A percentile compares a stretch with the other conserved stretches of the same genome.
phyloP scores from a whole-genome alignment of 768 basidiomycete species.

The Mycena maculata region DNA sequence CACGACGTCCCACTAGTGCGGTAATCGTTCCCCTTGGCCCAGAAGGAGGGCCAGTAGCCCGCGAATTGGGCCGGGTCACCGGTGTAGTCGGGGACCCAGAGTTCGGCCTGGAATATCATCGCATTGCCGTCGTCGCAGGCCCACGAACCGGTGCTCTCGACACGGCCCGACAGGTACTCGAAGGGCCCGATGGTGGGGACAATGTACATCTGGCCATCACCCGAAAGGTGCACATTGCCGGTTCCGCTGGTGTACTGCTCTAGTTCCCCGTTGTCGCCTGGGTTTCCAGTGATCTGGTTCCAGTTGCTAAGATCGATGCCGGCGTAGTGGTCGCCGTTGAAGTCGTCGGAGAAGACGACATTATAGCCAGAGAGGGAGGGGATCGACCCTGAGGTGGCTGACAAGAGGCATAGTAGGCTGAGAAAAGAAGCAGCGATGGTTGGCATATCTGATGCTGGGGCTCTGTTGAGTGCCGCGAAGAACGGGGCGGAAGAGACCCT shows the following conservation, averaged over 20 bases:
- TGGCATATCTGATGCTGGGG: no score
- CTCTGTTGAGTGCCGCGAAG: no score
- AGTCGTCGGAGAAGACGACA: no score
- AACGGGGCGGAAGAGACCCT: no score
- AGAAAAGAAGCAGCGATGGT: no score
- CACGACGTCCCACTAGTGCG: neutral
- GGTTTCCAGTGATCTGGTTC: no score
- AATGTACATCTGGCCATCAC: constrained; percentile 17
- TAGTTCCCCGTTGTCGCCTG: neutral
- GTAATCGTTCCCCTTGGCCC: neutral
- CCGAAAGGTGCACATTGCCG: constrained; percentile 12
- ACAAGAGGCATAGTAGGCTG: no score
- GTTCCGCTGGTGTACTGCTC: constrained; percentile 4
- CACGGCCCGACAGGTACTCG: neutral
- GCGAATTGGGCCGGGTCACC: neutral
- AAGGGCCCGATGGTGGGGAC: neutral
- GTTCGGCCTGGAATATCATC: constrained; percentile 13
- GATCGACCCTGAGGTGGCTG: no score
- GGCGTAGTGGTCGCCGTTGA: no score
- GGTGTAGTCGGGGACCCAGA: constrained; percentile 7
- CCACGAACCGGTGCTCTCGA: neutral
- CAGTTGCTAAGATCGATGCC: no score
- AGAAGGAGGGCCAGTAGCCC: constrained; percentile 11
- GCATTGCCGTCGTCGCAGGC: constrained; percentile 5
- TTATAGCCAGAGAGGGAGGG: no score